phyloP scores from a whole-genome alignment of 192 early-diverging fungal species.

The Obelidium mucronatum region DNA sequence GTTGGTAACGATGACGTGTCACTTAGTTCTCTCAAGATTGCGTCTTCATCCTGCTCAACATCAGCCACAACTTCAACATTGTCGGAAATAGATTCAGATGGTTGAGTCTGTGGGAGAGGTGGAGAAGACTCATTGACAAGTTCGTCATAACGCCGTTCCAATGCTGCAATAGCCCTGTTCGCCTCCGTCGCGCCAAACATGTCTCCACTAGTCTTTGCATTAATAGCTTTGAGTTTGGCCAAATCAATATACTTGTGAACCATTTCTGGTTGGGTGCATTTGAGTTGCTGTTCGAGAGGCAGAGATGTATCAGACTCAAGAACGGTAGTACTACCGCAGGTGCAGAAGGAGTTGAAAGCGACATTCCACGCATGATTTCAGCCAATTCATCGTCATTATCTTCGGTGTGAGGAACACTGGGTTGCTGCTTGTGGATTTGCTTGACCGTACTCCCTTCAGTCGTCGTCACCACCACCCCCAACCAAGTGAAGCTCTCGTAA shows the following conservation, averaged over 20 bases:
- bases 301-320: too few species aligned
- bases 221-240: slow-evolving; percentile 58
- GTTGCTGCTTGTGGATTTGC: neutral
- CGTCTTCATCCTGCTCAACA: slow-evolving; percentile 1
- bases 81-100: neutral
- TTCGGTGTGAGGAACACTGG: neutral
- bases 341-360: neutral
- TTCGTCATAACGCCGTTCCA: slow-evolving; percentile 43
- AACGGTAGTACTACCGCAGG: slow-evolving; percentile 3
- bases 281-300: slow-evolving; percentile 40
- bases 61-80: neutral
- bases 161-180: slow-evolving; percentile 46
- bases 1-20: neutral
- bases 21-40: neutral
- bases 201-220: slow-evolving; percentile 57
- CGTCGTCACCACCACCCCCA: slow-evolving; percentile 10
- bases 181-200: slow-evolving; percentile 50
- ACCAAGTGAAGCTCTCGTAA: slow-evolving; percentile 55
- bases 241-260: slow-evolving; percentile 52
- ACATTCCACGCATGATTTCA: neutral
- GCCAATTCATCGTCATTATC: neutral
- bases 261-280: slow-evolving; percentile 39
- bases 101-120: neutral
- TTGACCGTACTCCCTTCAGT: neutral
- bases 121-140: neutral